These are phyloP conservation scores for Penicillium coffeae DNA, from an alignment of 495 filamentous ascomycete genomes.

Conservation along the genomic window DNA sequence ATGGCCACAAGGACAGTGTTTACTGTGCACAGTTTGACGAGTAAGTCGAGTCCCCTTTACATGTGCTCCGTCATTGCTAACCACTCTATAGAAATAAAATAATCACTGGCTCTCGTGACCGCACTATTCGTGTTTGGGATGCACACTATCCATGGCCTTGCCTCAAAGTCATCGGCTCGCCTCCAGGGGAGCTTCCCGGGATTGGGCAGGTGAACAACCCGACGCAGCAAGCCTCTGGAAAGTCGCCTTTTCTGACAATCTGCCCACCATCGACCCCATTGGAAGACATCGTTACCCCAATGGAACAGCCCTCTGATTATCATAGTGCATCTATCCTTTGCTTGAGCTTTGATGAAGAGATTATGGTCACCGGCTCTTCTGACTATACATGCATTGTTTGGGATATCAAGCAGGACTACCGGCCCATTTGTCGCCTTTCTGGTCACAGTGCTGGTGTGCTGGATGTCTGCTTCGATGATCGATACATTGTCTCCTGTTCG, in stretches of 20 bases:
- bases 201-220: constrained; percentile 35
- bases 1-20: constrained; percentile 90
- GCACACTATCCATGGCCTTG: constrained; percentile 77
- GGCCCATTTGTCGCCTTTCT: constrained; percentile 68
- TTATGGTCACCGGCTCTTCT: constrained; percentile 91
- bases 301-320: constrained; percentile 40
- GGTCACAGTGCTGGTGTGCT: constrained; percentile 84
- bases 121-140: constrained; percentile 94
- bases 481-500: constrained; percentile 91
- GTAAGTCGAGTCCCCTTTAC: constrained; percentile 43
- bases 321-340: constrained; percentile 92
- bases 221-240: constrained; percentile 34
- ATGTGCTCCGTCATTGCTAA: constrained; percentile 6
- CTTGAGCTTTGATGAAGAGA: constrained; percentile 86
- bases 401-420: constrained; percentile 71
- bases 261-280: constrained; percentile 37
- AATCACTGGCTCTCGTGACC: constrained; percentile 92
- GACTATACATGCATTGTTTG: constrained; percentile 91
- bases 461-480: constrained; percentile 86
- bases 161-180: constrained; percentile 68
- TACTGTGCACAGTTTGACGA: constrained; percentile 99
- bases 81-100: constrained; percentile 67
- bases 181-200: constrained; percentile 22
- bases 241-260: constrained; percentile 45
- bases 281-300: constrained; percentile 23